Evolutionary conservation across 257 asterid genomes (phyloP).

Genomic region (Nicotiana otophora): DNA sequence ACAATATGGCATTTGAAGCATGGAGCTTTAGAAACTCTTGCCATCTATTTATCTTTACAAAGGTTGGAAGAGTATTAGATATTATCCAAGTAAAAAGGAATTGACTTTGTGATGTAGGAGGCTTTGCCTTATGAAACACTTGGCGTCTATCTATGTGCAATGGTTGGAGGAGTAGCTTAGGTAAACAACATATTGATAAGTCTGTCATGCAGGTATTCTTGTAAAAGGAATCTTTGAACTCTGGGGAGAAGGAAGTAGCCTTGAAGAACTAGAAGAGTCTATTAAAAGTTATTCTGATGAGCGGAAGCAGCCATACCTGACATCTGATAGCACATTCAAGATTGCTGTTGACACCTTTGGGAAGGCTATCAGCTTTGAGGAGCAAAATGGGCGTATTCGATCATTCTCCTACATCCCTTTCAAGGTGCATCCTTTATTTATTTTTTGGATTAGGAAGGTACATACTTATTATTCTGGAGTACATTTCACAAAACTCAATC

Average conservation of each 20-base stretch:
- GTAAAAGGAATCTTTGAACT: constrained; percentile 91
- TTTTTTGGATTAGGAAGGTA: constrained; percentile 18
- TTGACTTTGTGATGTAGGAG: too few relatives aligned
- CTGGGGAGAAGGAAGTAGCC: constrained; percentile 87
- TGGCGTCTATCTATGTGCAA: not conserved
- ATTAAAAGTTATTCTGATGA: constrained; percentile 63
- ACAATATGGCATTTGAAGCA: not conserved
- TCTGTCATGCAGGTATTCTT: constrained; percentile 64
- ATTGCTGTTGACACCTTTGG: constrained; percentile 81
- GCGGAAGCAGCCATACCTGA: constrained; percentile 57
- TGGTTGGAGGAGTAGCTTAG: not conserved
- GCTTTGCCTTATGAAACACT: not conserved
- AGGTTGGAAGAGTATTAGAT: not conserved
- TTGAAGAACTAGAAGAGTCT: constrained; percentile 81
- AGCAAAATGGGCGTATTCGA: constrained; percentile 66
- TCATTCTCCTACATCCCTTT: constrained; percentile 69
- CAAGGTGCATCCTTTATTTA: constrained; percentile 37
- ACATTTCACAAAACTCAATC: not conserved
- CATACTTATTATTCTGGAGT: not conserved
- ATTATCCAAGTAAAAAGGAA: too few relatives aligned
- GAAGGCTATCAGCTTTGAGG: constrained; percentile 61
- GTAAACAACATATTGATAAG: not conserved
- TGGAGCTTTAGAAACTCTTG: not conserved
- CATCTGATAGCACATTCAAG: constrained; percentile 68
- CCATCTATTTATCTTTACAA: not conserved